These are phyloP conservation scores for Chamaecyparis obtusa DNA, from an alignment of 75 land plant species.

Conservation along the genomic window DNA sequence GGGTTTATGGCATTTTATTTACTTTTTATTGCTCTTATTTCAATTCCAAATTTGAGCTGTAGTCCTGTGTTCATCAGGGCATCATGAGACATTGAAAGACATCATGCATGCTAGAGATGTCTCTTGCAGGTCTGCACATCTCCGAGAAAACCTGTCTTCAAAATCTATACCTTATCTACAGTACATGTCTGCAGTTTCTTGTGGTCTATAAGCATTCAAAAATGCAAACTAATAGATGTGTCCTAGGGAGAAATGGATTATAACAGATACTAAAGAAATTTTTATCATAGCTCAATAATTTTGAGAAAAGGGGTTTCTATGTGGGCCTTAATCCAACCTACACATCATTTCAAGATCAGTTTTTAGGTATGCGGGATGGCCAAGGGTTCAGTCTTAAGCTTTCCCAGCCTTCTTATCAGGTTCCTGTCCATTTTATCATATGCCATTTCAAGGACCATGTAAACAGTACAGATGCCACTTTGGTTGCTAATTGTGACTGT, in stretches of 20 bases:
- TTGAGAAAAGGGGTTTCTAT: no score
- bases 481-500: neutral
- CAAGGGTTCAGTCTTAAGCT: no score
- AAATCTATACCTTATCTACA: neutral
- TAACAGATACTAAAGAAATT: no score
- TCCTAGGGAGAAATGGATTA: no score
- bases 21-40: neutral
- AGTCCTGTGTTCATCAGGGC: neutral
- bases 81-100: neutral
- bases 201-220: no score
- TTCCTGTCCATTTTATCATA: no score
- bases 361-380: no score
- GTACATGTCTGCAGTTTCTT: neutral
- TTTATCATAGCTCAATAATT: no score
- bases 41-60: neutral
- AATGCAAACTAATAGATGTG: no score
- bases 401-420: no score
- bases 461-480: neutral
- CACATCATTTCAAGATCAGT: neutral
- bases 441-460: neutral
- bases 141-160: neutral
- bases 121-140: neutral
- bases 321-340: no score
- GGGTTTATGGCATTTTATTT: neutral
- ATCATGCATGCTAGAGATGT: neutral